phyloP scores from a whole-genome alignment of 164 flowering plant genomes.

The Protea cynaroides region DNA sequence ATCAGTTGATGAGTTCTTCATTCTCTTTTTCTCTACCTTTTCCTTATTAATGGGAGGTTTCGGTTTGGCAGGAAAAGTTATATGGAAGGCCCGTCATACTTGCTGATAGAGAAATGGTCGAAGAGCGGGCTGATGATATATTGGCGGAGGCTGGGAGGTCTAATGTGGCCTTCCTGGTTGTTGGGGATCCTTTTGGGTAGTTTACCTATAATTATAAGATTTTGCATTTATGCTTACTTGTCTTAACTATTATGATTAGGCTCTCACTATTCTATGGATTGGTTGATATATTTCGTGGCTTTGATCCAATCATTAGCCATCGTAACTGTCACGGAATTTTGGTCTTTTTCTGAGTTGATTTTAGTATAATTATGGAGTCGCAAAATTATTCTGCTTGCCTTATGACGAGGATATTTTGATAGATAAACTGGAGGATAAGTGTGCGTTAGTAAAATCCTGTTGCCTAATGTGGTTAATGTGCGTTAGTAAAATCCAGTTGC shows the following conservation, averaged over 20 bases:
- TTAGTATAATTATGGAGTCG: no score
- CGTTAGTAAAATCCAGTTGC: no score
- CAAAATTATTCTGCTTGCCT: no score
- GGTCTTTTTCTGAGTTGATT: not conserved
- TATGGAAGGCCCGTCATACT: constrained; percentile 61
- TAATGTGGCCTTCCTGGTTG: constrained; percentile 89
- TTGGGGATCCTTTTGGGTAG: constrained; percentile 98
- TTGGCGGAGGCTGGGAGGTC: constrained; percentile 48
- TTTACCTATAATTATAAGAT: not conserved
- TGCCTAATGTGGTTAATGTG: no score
- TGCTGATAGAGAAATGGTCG: constrained; percentile 90
- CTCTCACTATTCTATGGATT: not conserved
- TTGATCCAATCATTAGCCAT: no score
- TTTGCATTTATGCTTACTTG: not conserved
- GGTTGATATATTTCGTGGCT: no score
- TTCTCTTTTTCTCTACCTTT: not conserved
- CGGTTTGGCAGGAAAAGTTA: constrained; percentile 45
- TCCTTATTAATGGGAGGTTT: not conserved
- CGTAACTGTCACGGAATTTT: no score
- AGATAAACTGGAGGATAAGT: no score
- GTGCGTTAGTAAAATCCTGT: no score
- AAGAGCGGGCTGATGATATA: constrained; percentile 70
- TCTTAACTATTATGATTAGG: not conserved
- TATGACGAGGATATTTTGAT: no score
- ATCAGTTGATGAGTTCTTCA: not conserved